These are phyloP conservation scores for Xylaria telfairii DNA, from an alignment of 495 filamentous ascomycete genomes.

Conservation along the genomic window DNA sequence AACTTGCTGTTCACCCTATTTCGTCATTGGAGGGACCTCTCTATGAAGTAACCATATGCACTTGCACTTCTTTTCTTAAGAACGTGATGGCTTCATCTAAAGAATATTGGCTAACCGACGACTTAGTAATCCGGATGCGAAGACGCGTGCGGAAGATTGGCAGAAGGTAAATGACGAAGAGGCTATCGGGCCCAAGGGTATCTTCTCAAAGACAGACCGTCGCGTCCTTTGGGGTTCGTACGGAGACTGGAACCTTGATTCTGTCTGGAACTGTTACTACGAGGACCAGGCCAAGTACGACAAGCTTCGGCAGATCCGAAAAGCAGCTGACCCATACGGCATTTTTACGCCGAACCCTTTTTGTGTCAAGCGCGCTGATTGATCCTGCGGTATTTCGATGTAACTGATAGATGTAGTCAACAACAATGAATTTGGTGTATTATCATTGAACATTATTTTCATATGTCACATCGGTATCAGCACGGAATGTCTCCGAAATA, in stretches of 20 bases:
- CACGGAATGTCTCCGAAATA: no score
- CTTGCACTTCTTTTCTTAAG: background rate
- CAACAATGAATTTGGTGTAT: no score
- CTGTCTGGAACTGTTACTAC: constrained; percentile 43
- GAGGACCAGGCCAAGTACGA: constrained; percentile 48
- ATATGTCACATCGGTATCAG: background rate
- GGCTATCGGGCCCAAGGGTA: constrained; percentile 40
- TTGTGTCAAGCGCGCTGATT: constrained; percentile 39
- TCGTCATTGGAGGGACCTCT: no score
- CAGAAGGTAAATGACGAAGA: constrained; percentile 45
- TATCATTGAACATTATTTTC: background rate
- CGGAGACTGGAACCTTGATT: constrained; percentile 43
- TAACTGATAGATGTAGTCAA: background rate
- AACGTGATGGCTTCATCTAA: background rate
- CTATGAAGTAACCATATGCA: background rate
- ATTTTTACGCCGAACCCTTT: constrained; percentile 47
- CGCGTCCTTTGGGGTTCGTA: constrained; percentile 49
- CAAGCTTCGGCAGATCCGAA: constrained; percentile 43
- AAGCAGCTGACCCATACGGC: constrained; percentile 43
- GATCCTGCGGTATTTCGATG: background rate
- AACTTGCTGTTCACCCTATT: background rate
- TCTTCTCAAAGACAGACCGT: constrained; percentile 46
- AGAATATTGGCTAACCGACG: background rate
- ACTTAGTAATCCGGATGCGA: constrained; percentile 23
- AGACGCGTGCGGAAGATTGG: constrained; percentile 45